Conservation (phyloP, 2,329 filamentous ascomycete species). For the Tolypocladium endophyticum region DNA sequence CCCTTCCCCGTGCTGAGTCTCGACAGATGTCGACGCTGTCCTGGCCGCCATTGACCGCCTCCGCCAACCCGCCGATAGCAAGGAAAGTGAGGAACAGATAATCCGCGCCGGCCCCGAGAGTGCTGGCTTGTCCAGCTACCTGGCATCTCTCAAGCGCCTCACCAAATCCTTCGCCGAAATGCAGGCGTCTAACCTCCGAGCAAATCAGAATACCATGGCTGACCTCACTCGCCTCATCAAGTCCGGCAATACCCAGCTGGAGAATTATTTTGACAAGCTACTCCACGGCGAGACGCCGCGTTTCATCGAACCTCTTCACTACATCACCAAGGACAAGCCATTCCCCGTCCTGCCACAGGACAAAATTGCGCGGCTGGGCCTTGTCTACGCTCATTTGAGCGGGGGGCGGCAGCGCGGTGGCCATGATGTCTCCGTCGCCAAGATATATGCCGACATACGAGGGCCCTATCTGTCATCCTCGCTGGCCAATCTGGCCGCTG, state of each 20-base stretch:
- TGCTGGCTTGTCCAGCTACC: slow-evolving; percentile 72
- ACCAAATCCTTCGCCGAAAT: slow-evolving; percentile 77
- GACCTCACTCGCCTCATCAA: slow-evolving; percentile 71
- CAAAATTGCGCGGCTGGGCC: slow-evolving; percentile 60
- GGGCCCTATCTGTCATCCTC: slow-evolving; percentile 78
- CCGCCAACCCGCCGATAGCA: slow-evolving; percentile 83
- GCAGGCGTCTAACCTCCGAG: slow-evolving; percentile 79
- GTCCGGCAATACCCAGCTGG: slow-evolving; percentile 70
- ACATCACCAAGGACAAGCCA: slow-evolving; percentile 76
- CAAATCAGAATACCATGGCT: slow-evolving; percentile 79
- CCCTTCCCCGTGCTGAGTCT: slow-evolving; percentile 6
- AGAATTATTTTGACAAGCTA: slow-evolving; percentile 71
- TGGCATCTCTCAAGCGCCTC: slow-evolving; percentile 80
- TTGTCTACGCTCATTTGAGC: slow-evolving; percentile 70
- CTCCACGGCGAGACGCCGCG: slow-evolving; percentile 66
- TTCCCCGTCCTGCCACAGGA: slow-evolving; percentile 76
- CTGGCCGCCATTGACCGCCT: slow-evolving; percentile 80
- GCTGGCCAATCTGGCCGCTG: slow-evolving; percentile 76
- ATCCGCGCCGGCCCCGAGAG: slow-evolving; percentile 80
- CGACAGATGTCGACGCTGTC: slow-evolving; percentile 70
- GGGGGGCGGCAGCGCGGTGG: slow-evolving; percentile 43
- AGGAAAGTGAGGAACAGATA: slow-evolving; percentile 82
- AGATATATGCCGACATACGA: slow-evolving; percentile 76
- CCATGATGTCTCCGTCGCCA: slow-evolving; percentile 61
- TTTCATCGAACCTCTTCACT: slow-evolving; percentile 81